Base-by-base conservation (phyloP, 2,329 filamentous ascomycete species). In the Pseudocercospora crystallina region DNA sequence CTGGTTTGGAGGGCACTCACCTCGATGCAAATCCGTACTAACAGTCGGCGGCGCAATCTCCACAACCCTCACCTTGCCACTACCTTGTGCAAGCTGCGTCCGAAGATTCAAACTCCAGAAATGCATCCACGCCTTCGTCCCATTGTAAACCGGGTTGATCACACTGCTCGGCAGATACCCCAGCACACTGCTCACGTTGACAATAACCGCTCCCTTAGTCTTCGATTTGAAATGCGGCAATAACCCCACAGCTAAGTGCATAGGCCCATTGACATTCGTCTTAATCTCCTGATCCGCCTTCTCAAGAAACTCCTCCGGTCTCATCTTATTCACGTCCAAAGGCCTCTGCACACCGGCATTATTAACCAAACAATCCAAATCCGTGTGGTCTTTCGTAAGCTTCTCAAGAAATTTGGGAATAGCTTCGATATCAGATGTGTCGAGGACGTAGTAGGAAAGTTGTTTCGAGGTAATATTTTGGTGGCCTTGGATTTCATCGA, bases 291-390 rank as follows among this genome's bases (percentile, higher is more conserved):
- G 68, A 53, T 83, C 80, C 0, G 78, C 79, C 48, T 78, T 78
- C 10, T 61, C 17, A 0, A 81, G 68, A 36, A 80, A 77, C 26
- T 76, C 71, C 14, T 50, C 58, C 10, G 54, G 47, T 8, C 56
- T 54, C 61, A 68, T 64, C 13, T 69, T 61, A 30, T 69, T 71
- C 0, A 79, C 68, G 11, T 79, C 64, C 0, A 83, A 70, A 0
- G 79, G 80, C 2, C 78, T 67, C 61, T 83, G 80, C 0, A 83
- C 77, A 2, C 80, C 80, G 0, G 80, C 80, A 47, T 84, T 83
- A 67, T 83, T 83, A 61, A 83, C 69, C 0, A 83, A 61, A 56
- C 79, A 83, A 65, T 84, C 80, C 2, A 83, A 62, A 5, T 80
- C 75, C 0, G 77, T 78, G 58, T 83, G 76, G 5, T 80, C 74